phyloP scores from a whole-genome alignment of 139 green algal species.

The Parachlorella kessleri region DNA sequence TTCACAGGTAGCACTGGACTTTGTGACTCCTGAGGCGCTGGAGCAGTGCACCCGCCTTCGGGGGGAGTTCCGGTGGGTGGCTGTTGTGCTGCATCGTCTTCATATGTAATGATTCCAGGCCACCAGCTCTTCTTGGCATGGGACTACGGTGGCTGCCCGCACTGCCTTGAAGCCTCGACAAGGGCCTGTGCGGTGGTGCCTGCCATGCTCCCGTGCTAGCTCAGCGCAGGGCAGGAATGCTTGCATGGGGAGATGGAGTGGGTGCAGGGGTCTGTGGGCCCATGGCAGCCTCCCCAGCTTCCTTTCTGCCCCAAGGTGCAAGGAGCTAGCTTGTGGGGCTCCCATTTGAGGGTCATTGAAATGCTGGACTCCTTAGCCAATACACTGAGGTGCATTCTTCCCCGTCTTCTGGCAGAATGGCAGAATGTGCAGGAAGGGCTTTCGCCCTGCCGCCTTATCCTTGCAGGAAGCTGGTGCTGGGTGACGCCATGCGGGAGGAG shows the following conservation, averaged over 20 bases:
- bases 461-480: conserved; percentile 4
- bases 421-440: not conserved
- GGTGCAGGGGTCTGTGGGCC: too few relatives aligned
- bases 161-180: too few relatives aligned
- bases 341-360: not conserved
- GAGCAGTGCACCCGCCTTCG: conserved; percentile 40
- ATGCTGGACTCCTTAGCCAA: not conserved
- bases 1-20: conserved; percentile 71
- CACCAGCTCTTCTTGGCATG: too few relatives aligned
- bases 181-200: too few relatives aligned
- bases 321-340: not conserved
- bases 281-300: too few relatives aligned
- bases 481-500: not conserved
- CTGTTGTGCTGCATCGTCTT: not conserved
- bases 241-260: too few relatives aligned
- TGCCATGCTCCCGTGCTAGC: too few relatives aligned
- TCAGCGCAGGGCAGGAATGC: too few relatives aligned
- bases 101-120: not conserved
- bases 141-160: not conserved
- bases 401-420: not conserved
- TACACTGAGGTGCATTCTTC: not conserved
- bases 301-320: not conserved
- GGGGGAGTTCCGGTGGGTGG: conserved; percentile 28
- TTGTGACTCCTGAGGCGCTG: conserved; percentile 81
- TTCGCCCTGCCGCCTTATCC: not conserved